Conservation (phyloP, 805 yeast genomes). For the Teunomyces aglyptinius region DNA sequence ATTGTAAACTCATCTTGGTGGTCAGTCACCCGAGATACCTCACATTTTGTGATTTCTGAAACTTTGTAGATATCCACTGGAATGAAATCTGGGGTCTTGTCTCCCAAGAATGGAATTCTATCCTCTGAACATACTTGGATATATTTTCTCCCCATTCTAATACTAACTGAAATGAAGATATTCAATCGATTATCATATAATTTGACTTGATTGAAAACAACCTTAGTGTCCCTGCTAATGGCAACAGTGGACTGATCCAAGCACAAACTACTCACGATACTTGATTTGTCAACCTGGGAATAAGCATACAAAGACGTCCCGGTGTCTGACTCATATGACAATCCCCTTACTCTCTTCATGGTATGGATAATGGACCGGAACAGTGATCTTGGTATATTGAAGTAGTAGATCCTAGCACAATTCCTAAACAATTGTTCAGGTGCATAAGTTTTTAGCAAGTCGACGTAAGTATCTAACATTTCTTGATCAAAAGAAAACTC, state of each 20-base stretch:
- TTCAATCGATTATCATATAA: slow-evolving; percentile 48
- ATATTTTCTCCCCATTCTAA: slow-evolving; percentile 69
- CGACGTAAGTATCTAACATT: slow-evolving; percentile 28
- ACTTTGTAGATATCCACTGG: slow-evolving; percentile 36
- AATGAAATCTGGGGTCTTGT: slow-evolving; percentile 24
- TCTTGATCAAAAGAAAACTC: slow-evolving; percentile 41
- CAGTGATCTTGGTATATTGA: slow-evolving; percentile 40
- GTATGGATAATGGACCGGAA: slow-evolving; percentile 9
- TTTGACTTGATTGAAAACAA: slow-evolving; percentile 35
- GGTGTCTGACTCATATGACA: slow-evolving; percentile 14
- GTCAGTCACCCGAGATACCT: slow-evolving; percentile 25
- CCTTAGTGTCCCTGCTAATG: slow-evolving; percentile 37
- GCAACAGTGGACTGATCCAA: slow-evolving; percentile 32
- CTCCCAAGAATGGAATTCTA: slow-evolving; percentile 16
- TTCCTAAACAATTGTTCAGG: slow-evolving; percentile 53
- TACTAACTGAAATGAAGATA: slow-evolving; percentile 56
- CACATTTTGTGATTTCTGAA: slow-evolving; percentile 37
- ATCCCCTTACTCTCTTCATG: slow-evolving; percentile 19
- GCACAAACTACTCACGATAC: slow-evolving; percentile 33
- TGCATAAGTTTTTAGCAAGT: slow-evolving; percentile 41
- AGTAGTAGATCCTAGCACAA: slow-evolving; percentile 53
- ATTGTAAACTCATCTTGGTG: slow-evolving; percentile 37
- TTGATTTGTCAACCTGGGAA: slow-evolving; percentile 33
- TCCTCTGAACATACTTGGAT: slow-evolving; percentile 47
- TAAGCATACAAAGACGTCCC: slow-evolving; percentile 25